Percentiles rank a stretch among this genome's conserved stretches.
Evolutionary conservation across 371 early-diverging fungal species (phyloP).

Genomic region (Mucor sp.): DNA sequence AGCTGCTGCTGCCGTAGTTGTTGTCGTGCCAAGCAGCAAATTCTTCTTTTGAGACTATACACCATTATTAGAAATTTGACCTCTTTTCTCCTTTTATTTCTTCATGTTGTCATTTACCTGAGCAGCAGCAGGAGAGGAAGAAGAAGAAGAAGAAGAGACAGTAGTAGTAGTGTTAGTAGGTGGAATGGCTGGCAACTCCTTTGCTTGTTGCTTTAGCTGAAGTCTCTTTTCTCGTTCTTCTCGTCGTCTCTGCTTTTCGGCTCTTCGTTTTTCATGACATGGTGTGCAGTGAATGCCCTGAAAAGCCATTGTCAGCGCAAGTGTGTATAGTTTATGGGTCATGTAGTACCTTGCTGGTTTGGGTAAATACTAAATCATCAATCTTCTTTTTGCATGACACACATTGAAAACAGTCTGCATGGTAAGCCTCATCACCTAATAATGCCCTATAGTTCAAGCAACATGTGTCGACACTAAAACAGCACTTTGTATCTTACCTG

Average conservation of each 20-base stretch:
- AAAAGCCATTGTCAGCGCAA: background rate
- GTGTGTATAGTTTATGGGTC: background rate
- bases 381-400: slow-evolving; percentile 70
- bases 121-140: background rate
- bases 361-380: slow-evolving; percentile 78
- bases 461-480: background rate
- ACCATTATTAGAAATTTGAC: background rate
- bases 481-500: slow-evolving; percentile 43
- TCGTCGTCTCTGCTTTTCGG: slow-evolving; percentile 35
- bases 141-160: background rate
- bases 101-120: slow-evolving; percentile 8
- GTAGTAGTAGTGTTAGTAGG: background rate
- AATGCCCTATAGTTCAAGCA: background rate
- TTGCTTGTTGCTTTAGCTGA: slow-evolving; percentile 10
- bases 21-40: background rate
- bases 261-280: slow-evolving; percentile 44
- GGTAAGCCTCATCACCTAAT: slow-evolving; percentile 81
- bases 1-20: background rate
- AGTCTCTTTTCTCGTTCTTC: slow-evolving; percentile 38
- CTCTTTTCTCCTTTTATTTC: background rate
- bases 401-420: slow-evolving; percentile 85
- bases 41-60: background rate
- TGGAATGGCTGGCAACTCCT: slow-evolving; percentile 10
- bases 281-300: slow-evolving; percentile 45
- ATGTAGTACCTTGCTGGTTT: slow-evolving; percentile 71